phyloP scores from a whole-genome alignment of 2,329 filamentous ascomycete genomes.

The Verticillium zaregamsianum region DNA sequence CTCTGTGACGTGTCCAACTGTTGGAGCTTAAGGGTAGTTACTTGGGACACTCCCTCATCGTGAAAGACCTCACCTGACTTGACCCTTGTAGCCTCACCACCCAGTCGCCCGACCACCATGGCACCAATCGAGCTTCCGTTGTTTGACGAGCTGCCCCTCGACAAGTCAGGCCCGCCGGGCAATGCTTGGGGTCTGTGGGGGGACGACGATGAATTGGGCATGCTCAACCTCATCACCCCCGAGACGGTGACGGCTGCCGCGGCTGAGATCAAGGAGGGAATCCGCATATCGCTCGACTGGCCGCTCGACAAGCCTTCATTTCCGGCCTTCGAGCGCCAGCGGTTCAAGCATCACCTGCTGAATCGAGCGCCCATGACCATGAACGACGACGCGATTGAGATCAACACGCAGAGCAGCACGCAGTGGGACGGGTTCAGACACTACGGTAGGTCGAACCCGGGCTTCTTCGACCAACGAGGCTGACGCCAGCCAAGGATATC shows the following conservation, averaged over 20 bases:
- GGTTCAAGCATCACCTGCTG: conserved; percentile 19
- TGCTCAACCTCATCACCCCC: conserved; percentile 51
- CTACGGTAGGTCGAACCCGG: not conserved
- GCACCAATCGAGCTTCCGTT: not conserved
- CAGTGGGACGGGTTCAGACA: conserved; percentile 36
- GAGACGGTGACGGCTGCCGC: conserved; percentile 25
- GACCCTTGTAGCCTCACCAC: too few species aligned
- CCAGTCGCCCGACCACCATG: not conserved
- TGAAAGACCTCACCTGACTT: too few species aligned
- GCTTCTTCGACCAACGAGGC: conserved; percentile 26
- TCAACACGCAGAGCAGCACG: conserved; percentile 33
- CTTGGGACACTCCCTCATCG: too few species aligned
- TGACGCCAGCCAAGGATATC: conserved; percentile 19
- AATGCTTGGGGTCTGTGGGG: conserved; percentile 57
- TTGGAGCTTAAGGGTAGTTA: too few species aligned
- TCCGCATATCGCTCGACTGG: conserved; percentile 29
- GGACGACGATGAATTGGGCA: conserved; percentile 45
- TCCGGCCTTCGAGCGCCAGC: conserved; percentile 26
- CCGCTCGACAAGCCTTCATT: conserved; percentile 23
- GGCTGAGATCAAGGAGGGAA: conserved; percentile 8
- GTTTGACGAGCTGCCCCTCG: conserved; percentile 45
- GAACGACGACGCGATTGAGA: conserved; percentile 26
- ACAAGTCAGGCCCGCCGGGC: conserved; percentile 41
- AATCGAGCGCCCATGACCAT: conserved; percentile 31
- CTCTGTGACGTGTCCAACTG: too few species aligned